phyloP scores from a whole-genome alignment of 192 early-diverging fungal species.

The Coemansia sp. region DNA sequence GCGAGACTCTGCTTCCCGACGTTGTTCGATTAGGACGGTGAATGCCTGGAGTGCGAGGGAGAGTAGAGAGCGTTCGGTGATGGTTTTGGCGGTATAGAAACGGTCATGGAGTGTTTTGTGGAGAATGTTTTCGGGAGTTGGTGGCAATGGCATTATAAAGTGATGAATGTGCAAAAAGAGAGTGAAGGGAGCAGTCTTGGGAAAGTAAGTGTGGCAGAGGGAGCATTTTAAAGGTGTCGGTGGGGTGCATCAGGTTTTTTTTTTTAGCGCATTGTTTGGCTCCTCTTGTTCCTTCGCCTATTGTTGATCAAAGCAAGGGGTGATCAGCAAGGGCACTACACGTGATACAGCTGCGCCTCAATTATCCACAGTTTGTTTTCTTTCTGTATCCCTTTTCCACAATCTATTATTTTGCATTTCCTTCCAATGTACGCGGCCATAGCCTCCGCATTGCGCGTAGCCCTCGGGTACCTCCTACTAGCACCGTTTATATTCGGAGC shows the following conservation, averaged over 20 bases:
- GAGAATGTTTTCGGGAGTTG: constrained; percentile 26
- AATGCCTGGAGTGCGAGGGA: constrained; percentile 20
- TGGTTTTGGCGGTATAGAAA: constrained; percentile 17
- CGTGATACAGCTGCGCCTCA: constrained; percentile 1
- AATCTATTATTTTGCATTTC: neutral
- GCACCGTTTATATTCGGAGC: constrained; percentile 21
- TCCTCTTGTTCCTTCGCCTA: too few species aligned
- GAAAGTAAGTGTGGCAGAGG: neutral
- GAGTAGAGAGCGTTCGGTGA: constrained; percentile 21
- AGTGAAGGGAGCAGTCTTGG: neutral
- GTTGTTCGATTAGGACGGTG: constrained; percentile 8
- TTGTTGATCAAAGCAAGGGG: neutral
- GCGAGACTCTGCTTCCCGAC: constrained; percentile 16
- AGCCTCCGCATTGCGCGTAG: constrained; percentile 11
- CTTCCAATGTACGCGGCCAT: constrained; percentile 8
- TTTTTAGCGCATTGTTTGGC: neutral
- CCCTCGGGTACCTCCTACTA: constrained; percentile 25
- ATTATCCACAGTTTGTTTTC: neutral
- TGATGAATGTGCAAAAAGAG: neutral
- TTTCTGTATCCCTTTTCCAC: neutral
- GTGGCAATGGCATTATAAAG: constrained; percentile 6
- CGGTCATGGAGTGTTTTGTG: constrained; percentile 35
- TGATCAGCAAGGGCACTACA: neutral
- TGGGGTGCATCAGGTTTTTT: neutral
- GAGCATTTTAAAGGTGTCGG: neutral